Evolutionary conservation across 225 moss, liverwort and hornwort species (phyloP).

Genomic region (Asterella californica): DNA sequence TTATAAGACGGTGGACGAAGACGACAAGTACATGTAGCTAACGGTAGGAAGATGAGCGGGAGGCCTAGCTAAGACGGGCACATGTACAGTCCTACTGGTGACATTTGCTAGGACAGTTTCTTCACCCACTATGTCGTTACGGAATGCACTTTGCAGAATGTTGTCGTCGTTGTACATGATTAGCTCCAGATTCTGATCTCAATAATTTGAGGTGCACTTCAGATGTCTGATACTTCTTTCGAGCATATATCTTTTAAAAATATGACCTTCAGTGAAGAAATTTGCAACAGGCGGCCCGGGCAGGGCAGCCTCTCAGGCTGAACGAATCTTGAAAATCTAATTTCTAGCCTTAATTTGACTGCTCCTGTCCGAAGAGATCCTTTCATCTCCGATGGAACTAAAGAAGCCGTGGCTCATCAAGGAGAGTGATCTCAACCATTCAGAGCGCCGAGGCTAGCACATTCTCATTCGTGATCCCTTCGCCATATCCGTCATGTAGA

Average conservation of each 20-base stretch:
- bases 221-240: background rate
- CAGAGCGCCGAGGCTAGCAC: background rate
- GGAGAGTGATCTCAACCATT: background rate
- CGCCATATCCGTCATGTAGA: background rate
- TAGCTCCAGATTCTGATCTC: slow-evolving; percentile 6
- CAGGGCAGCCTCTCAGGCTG: too few species aligned
- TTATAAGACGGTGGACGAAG: background rate
- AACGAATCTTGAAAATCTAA: background rate
- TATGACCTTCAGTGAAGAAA: too few species aligned
- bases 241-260: background rate
- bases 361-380: background rate
- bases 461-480: too few species aligned
- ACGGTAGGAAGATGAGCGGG: background rate
- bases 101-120: background rate
- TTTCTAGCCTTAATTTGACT: background rate
- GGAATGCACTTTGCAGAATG: slow-evolving; percentile 5
- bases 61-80: background rate
- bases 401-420: background rate
- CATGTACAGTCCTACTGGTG: background rate
- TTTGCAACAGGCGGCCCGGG: background rate
- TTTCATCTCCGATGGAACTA: background rate
- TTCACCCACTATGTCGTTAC: slow-evolving; percentile 1
- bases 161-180: background rate
- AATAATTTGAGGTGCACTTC: background rate
- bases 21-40: background rate